These are phyloP conservation scores for Brettanomyces naardenensis DNA, from an alignment of 805 yeast species.

Conservation along the genomic window DNA sequence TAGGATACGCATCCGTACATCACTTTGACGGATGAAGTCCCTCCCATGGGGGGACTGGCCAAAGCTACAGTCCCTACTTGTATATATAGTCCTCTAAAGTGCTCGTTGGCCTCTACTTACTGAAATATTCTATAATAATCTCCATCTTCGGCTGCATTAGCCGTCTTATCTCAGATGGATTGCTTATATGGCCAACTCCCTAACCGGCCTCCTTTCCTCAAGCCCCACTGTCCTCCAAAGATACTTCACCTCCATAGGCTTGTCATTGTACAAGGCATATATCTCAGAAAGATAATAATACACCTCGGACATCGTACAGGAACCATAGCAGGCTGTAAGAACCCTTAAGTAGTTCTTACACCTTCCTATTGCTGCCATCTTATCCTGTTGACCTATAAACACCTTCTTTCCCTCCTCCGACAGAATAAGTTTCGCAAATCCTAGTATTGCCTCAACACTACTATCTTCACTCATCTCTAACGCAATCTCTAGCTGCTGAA, in stretches of 20 bases:
- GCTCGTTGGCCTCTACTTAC: no score
- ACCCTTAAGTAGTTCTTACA: constrained; percentile 38
- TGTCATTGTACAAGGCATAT: constrained; percentile 53
- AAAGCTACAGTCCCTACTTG: no score
- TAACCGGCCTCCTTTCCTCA: constrained; percentile 54
- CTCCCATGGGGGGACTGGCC: no score
- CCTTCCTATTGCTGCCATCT: constrained; percentile 52
- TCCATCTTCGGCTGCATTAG: no score
- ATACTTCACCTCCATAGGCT: constrained; percentile 35
- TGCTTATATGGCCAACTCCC: no score
- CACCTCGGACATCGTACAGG: constrained; percentile 42
- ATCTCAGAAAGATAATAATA: constrained; percentile 63
- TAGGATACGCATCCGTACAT: no score
- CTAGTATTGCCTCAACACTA: constrained; percentile 46
- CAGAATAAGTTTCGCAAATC: constrained; percentile 43
- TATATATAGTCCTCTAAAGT: no score
- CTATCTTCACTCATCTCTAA: constrained; percentile 37
- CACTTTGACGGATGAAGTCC: no score
- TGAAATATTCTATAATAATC: no score
- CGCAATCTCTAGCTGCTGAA: constrained; percentile 59
- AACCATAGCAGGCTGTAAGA: constrained; percentile 32
- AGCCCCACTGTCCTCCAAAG: constrained; percentile 59
- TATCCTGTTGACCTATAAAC: constrained; percentile 50
- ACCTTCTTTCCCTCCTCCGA: constrained; percentile 24
- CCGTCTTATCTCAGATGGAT: no score